Base-by-base conservation (phyloP, 164 flowering plant species). In the Dillenia turbinata region DNA sequence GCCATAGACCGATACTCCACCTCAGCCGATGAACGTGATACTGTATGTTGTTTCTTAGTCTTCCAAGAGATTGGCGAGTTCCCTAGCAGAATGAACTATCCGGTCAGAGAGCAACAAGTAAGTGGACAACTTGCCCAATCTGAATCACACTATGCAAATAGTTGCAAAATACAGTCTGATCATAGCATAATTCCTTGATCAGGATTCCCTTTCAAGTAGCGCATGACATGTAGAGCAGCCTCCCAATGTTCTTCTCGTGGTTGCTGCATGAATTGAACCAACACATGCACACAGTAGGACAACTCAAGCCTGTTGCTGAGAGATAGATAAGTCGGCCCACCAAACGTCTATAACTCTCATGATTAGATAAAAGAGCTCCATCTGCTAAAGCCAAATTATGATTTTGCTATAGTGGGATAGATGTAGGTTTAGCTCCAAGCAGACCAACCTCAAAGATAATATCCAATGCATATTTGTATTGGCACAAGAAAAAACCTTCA, bases 221-320 rank as follows among this genome's bases (percentile, higher is more conserved):
- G 57, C 1, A 71, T 6, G 8, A 66, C 44, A 8, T 48, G 15
- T 2, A 44, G 12, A 1, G 61, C 45, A 5, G 22, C 59, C 2
- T 66, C 46, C 6, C 12, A 11, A 9, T 61, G 66, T 5, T 46
- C 3, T 12, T 22, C 5, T 12, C 13, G 50, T 2, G 66, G 74
- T 22, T 44, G n/a, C 1, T 61, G 47, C 70, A 62, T 71, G 26
- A 55, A 71, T 49, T 70, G 72, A 24, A n/a, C n/a, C n/a, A n/a
- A n/a, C n/a, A n/a, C n/a, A n/a, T n/a, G n/a, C n/a, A n/a, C n/a
- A n/a, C n/a, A n/a, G n/a, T n/a, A n/a, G n/a, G n/a, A n/a, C n/a
- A n/a, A n/a, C n/a, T n/a, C n/a, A n/a, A n/a, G n/a, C n/a, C n/a
- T n/a, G n/a, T n/a, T n/a, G n/a, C n/a, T n/a, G n/a, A n/a, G n/a